Evolutionary conservation across 2,329 filamentous ascomycete species (phyloP), one percentile per base, ranked within the genome.

Genomic region (Alternaria sp.): DNA sequence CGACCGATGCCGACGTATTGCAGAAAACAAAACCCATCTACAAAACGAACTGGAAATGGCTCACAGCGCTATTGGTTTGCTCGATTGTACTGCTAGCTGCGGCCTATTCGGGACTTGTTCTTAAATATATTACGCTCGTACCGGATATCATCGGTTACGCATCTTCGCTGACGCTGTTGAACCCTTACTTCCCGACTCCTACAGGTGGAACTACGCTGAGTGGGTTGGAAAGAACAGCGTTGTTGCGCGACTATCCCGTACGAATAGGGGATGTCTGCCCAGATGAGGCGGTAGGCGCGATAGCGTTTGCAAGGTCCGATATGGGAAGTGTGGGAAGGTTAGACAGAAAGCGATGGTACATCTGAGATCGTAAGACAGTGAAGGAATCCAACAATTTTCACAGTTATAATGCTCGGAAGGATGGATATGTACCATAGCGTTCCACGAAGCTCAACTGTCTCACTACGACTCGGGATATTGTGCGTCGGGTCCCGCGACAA

Each of bases 201-300:
- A 59, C 57, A 3, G 51, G 57, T n/a, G 57, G 57, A 30, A 51
- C 51, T 12, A 59, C 51, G 2, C 38, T 59, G 22, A n/a, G 34
- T 30, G 51, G 57, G 12, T 2, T 76, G 73, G 56, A 61, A 68
- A 47, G 60, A 65, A 8, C 54, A 30, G 65, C 65, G 4, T 28
- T 76, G 32, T 42, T 76, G 38, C 66, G 68, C 18, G 61, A 75
- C 42, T 36, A 73, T 39, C 68, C 60, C 1, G 57, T 75, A 1
- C 63, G 65, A 26, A 72, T 76, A 51, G 72, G 70, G 12, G 73
- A 76, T 54, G 73, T 76, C 0, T 73, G 73, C 51, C 44, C 63
- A 7, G 64, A 64, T 42, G 70, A 74, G 34, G 63, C 70, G 1
- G 67, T 74, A 2, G 73, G 72, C 11, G 66, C 69, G 20, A 70